Conservation (phyloP, 2,329 filamentous ascomycete species). For the Ophiostoma sp. region DNA sequence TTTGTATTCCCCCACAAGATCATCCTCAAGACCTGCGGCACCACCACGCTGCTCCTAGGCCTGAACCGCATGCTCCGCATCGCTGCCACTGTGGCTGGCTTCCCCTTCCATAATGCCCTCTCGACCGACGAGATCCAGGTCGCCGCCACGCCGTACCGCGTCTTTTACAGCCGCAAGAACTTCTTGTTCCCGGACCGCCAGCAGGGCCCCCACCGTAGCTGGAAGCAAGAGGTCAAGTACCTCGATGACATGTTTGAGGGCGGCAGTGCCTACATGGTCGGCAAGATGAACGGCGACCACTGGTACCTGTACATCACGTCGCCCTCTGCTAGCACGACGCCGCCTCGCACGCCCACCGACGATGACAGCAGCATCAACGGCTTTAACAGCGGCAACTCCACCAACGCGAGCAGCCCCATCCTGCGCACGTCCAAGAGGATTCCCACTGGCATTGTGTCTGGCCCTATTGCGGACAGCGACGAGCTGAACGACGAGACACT, state of each 20-base stretch:
- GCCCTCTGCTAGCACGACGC: constrained; percentile 71
- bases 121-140: constrained; percentile 62
- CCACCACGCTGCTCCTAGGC: constrained; percentile 85
- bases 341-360: constrained; percentile 67
- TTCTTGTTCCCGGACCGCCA: constrained; percentile 94
- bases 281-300: constrained; percentile 99
- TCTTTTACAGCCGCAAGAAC: constrained; percentile 99
- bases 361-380: constrained; percentile 30
- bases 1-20: constrained; percentile 99
- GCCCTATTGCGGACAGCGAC: constrained; percentile 37
- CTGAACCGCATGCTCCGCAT: constrained; percentile 89
- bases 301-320: constrained; percentile 98
- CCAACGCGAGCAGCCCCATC: not conserved
- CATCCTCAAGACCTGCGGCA: constrained; percentile 96
- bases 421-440: constrained; percentile 42
- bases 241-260: constrained; percentile 86
- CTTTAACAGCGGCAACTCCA: constrained; percentile 5
- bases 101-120: constrained; percentile 69
- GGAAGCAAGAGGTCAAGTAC: constrained; percentile 90
- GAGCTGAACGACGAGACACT: constrained; percentile 67
- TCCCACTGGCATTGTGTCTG: constrained; percentile 42
- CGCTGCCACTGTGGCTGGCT: constrained; percentile 80
- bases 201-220: constrained; percentile 90
- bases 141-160: constrained; percentile 82
- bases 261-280: constrained; percentile 98